Percentiles rank a stretch among this genome's conserved stretches.
These are phyloP conservation scores for Tinospora cordifolia DNA, from an alignment of 164 flowering plant genomes.

Conservation along the genomic window DNA sequence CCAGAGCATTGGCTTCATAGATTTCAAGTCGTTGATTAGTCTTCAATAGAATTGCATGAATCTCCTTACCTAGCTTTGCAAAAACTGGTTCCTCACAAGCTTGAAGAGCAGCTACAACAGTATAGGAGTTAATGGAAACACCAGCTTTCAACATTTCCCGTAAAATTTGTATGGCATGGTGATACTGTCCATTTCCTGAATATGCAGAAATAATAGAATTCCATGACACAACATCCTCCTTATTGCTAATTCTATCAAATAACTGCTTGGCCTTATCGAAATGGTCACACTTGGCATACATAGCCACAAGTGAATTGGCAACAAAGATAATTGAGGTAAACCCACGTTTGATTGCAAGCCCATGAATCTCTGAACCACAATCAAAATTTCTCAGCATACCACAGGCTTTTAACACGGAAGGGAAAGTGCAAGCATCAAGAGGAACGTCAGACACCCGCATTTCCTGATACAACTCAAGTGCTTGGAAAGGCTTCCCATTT, in stretches of 20 bases:
- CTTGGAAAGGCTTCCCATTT: slow-evolving; percentile 34
- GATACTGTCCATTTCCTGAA: slow-evolving; percentile 34
- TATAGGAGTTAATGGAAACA: slow-evolving; percentile 39
- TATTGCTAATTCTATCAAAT: slow-evolving; percentile 36
- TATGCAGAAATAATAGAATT: slow-evolving; percentile 67
- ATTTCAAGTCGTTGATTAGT: slow-evolving; percentile 28
- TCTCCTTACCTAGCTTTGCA: slow-evolving; percentile 45
- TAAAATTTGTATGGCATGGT: slow-evolving; percentile 47
- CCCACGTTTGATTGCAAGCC: slow-evolving; percentile 51
- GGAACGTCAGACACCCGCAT: slow-evolving; percentile 44
- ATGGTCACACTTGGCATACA: slow-evolving; percentile 67
- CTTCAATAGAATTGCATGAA: slow-evolving; percentile 63
- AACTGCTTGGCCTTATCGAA: slow-evolving; percentile 33
- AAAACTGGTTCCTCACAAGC: slow-evolving; percentile 46
- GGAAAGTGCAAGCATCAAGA: slow-evolving; percentile 58
- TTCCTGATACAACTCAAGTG: slow-evolving; percentile 44
- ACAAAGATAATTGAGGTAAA: slow-evolving; percentile 40
- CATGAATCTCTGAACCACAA: slow-evolving; percentile 56
- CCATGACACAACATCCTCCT: slow-evolving; percentile 65
- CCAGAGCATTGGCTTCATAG: slow-evolving; percentile 67
- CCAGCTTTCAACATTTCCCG: slow-evolving; percentile 47
- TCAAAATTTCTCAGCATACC: slow-evolving; percentile 28
- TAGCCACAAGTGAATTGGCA: slow-evolving; percentile 54
- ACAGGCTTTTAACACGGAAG: slow-evolving; percentile 61
- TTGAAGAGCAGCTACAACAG: slow-evolving; percentile 62